Base-by-base conservation (phyloP, 139 green algal species). In the Micractinium sp. region DNA sequence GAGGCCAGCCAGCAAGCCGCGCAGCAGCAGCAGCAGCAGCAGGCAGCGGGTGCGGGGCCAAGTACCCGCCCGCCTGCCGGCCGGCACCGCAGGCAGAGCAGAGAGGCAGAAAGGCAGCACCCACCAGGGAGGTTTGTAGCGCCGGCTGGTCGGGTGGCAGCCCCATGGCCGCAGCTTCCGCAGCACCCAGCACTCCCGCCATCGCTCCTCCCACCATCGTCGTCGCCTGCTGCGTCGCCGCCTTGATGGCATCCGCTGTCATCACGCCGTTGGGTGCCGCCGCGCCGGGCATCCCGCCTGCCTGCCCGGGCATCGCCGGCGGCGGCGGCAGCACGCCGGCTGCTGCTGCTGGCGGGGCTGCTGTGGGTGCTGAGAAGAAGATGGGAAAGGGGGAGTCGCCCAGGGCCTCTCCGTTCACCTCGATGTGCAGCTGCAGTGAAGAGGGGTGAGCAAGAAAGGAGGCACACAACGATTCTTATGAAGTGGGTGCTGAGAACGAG, bases 381-480 rank as follows among this genome's bases (percentile, higher is more conserved):
- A 99, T 94, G 47, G 95, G 96, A 90, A 97, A 99, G 39, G 96
- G 96, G 29, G 94, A 98, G 60, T 95, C 96, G 69, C 93, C 93
- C 63, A 99, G 94, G 14, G 93, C 90, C 5, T 94, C 82, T 66
- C 94, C 96, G 86, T 99, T 97, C 76, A 97, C 85, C 82, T 97
- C 91, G 56, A 95, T 90, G 78, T 66, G 81, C 69, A 95, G 91
- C 92, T 95, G 88, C 66, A 76, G 53, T 35, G 31, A 41, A 39
- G 63, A 13, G 23, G 67, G n/a, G 67, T 29, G 67, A 35, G 67
- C 12, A 31, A 75, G 47, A 56, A 56, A 56, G 67, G 67, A 56
- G 67, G 20, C 12, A n/a, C 67, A 33, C 7, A 2, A 75, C 0
- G 23, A 75, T 14, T 35, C 1, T 0, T 56, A 56, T 16, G 47